phyloP scores from a whole-genome alignment of 2,329 filamentous ascomycete species.

The Bertia moriformis region DNA sequence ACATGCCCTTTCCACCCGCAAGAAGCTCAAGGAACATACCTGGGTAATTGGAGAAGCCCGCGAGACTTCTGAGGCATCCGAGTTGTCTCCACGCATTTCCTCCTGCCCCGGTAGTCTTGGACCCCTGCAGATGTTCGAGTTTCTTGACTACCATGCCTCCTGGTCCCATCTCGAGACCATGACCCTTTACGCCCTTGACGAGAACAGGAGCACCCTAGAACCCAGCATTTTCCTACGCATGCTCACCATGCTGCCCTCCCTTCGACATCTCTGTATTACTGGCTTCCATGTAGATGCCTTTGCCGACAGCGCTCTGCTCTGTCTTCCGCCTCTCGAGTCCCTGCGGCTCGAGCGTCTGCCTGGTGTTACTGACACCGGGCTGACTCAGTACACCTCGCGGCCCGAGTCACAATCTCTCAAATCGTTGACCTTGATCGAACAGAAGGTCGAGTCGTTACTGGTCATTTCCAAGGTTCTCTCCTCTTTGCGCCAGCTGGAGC shows the following conservation, averaged over 20 bases:
- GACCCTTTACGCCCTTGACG: conserved; percentile 28
- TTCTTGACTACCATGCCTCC: conserved; percentile 33
- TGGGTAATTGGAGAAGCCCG: conserved; percentile 35
- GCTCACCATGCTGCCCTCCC: conserved; percentile 31
- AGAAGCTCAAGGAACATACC: conserved; percentile 34
- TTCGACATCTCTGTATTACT: conserved; percentile 37
- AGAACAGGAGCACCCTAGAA: conserved; percentile 24
- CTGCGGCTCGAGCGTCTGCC: conserved; percentile 37
- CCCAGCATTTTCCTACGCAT: conserved; percentile 37
- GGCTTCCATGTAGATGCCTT: conserved; percentile 36
- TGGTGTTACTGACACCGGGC: conserved; percentile 37
- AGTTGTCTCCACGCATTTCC: conserved; percentile 8
- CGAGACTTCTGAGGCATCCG: conserved; percentile 19
- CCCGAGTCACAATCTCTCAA: conserved; percentile 25
- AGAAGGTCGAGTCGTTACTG: conserved; percentile 32
- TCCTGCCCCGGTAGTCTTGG: conserved; percentile 26
- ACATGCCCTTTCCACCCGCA: conserved; percentile 36
- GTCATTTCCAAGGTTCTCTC: conserved; percentile 35
- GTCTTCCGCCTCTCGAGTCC: conserved; percentile 32
- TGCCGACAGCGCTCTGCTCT: conserved; percentile 33
- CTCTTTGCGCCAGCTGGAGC: conserved; percentile 24
- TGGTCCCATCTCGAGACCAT: conserved; percentile 36
- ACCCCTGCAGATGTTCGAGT: conserved; percentile 30
- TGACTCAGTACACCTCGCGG: conserved; percentile 32
- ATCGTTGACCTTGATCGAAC: conserved; percentile 32